Evolutionary conservation across 2,329 filamentous ascomycete genomes (phyloP).

Genomic region (Coleophoma crateriformis): DNA sequence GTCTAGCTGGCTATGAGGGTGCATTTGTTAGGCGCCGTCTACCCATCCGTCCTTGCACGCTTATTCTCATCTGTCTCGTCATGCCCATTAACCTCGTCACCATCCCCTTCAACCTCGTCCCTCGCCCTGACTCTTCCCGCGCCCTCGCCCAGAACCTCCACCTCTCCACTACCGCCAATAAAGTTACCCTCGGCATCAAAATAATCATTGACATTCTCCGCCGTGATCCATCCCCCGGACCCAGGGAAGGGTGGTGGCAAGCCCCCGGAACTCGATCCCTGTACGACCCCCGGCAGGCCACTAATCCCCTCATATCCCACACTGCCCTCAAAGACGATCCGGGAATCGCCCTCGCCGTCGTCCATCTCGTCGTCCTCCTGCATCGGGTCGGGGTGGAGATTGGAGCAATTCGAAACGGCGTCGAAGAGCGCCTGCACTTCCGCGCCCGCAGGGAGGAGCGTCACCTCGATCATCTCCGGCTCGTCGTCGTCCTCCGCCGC

Average conservation of each 20-base stretch:
- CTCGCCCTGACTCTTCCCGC: constrained; percentile 51
- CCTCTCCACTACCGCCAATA: constrained; percentile 41
- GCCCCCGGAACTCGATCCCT: constrained; percentile 40
- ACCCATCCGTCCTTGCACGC: constrained; percentile 36
- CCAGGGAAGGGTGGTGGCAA: constrained; percentile 66
- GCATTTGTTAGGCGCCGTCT: no score
- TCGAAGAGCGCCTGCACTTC: constrained; percentile 41
- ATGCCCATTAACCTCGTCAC: constrained; percentile 35
- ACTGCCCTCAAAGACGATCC: constrained; percentile 50
- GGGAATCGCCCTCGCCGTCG: constrained; percentile 43
- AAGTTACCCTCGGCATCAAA: constrained; percentile 80
- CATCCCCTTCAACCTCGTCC: constrained; percentile 44
- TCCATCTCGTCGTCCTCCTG: constrained; percentile 49
- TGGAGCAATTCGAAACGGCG: constrained; percentile 69
- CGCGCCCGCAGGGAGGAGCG: constrained; percentile 47
- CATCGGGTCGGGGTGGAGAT: constrained; percentile 65
- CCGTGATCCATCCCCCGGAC: constrained; percentile 81
- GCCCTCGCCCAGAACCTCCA: constrained; percentile 53
- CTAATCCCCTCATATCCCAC: constrained; percentile 47
- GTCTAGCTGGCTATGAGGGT: no score
- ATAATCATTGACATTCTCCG: constrained; percentile 82
- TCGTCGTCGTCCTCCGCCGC: constrained; percentile 45
- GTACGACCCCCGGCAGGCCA: constrained; percentile 49
- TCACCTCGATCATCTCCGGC: constrained; percentile 61
- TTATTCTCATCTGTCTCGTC: constrained; percentile 39